phyloP scores from a whole-genome alignment of 768 basidiomycete genomes.

The Auriscalpium orientale region DNA sequence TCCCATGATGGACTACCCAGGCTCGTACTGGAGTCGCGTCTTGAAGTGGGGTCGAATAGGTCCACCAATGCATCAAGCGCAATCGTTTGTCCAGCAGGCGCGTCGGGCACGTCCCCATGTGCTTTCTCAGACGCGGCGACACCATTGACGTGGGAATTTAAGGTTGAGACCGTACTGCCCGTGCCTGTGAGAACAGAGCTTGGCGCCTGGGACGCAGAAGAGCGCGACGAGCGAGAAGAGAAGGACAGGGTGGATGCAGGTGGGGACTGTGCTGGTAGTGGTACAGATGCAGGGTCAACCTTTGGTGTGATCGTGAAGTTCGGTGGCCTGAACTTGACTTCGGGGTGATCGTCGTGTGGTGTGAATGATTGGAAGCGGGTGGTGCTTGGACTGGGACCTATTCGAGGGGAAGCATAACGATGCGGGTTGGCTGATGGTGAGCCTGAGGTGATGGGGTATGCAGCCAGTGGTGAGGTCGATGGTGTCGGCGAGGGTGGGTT shows the following conservation, averaged over 20 bases:
- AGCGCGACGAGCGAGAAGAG: conserved; percentile 68
- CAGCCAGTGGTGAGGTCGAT: neutral
- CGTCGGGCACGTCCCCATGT: neutral
- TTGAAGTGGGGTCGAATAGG: conserved; percentile 1
- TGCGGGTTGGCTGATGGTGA: conserved; percentile 52
- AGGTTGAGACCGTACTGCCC: conserved; percentile 30
- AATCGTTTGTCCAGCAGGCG: neutral
- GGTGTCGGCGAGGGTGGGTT: conserved; percentile 9
- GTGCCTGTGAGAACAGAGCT: conserved; percentile 27
- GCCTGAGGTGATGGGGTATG: conserved; percentile 51
- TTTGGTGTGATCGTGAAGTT: conserved; percentile 26
- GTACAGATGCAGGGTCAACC: conserved; percentile 49
- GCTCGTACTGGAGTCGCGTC: neutral
- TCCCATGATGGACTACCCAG: neutral
- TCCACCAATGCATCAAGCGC: conserved; percentile 1
- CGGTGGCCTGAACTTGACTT: conserved; percentile 29
- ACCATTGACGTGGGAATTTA: conserved; percentile 35
- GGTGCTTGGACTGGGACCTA: conserved; percentile 6
- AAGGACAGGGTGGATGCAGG: conserved; percentile 64
- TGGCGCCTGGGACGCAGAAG: conserved; percentile 36
- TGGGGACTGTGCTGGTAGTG: conserved; percentile 65
- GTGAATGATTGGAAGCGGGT: conserved; percentile 14
- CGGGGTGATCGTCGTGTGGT: conserved; percentile 16
- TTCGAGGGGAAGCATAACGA: conserved; percentile 22
- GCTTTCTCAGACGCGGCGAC: neutral